These are phyloP conservation scores for Haberlea rhodopensis DNA, from an alignment of 257 asterid species.

Conservation along the genomic window DNA sequence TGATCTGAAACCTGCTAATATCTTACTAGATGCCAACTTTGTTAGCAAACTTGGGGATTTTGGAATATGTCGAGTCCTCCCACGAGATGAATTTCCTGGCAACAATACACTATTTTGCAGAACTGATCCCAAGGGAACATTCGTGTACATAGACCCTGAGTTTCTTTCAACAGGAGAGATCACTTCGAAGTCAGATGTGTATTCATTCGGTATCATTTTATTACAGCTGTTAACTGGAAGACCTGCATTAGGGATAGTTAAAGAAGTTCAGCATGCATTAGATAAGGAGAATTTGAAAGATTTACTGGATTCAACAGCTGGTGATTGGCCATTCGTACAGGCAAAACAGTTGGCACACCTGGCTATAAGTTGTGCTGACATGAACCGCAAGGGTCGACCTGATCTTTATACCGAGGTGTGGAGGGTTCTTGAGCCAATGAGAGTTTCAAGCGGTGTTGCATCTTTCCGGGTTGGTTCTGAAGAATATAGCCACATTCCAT, in stretches of 20 bases:
- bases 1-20: slow-evolving; percentile 77
- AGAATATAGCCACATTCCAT: slow-evolving; percentile 50
- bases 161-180: slow-evolving; percentile 75
- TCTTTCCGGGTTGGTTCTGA: slow-evolving; percentile 45
- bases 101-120: slow-evolving; percentile 34
- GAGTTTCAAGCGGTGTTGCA: slow-evolving; percentile 62
- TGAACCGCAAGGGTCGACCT: slow-evolving; percentile 51
- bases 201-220: slow-evolving; percentile 76
- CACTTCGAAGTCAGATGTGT: slow-evolving; percentile 77
- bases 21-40: slow-evolving; percentile 71
- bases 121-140: slow-evolving; percentile 72
- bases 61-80: slow-evolving; percentile 62
- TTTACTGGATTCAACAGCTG: slow-evolving; percentile 78
- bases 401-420: slow-evolving; percentile 76
- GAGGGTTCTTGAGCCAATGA: slow-evolving; percentile 86
- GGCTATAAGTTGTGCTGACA: slow-evolving; percentile 62
- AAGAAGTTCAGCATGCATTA: slow-evolving; percentile 68
- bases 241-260: slow-evolving; percentile 55
- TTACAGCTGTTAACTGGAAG: slow-evolving; percentile 75
- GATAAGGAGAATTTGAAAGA: slow-evolving; percentile 60
- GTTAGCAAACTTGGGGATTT: slow-evolving; percentile 80
- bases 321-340: slow-evolving; percentile 96
- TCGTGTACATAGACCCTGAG: slow-evolving; percentile 74
- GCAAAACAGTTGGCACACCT: slow-evolving; percentile 90
- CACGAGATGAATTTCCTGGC: slow-evolving; percentile 38